These are phyloP conservation scores for Eutrema japonicum DNA, from an alignment of 345 rosid genomes.

Conservation along the genomic window DNA sequence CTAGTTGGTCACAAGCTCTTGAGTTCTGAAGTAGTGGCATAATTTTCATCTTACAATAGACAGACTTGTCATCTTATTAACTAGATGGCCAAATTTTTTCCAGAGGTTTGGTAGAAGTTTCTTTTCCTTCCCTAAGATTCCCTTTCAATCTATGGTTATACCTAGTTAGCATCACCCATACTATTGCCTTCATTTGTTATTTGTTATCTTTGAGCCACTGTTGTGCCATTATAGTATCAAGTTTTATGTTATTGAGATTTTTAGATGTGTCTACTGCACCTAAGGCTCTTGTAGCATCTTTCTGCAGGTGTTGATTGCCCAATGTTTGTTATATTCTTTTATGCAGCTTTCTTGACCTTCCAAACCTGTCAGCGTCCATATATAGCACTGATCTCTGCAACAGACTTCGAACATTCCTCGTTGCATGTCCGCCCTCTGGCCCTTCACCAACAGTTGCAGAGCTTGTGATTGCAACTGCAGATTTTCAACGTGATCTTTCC, in stretches of 20 bases:
- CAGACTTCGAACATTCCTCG: conserved; percentile 84
- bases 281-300: conserved; percentile 10
- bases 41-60: background rate
- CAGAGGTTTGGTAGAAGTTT: conserved; percentile 11
- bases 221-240: too few relatives aligned
- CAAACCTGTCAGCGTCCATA: conserved; percentile 84
- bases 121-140: conserved; percentile 6
- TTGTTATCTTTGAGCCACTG: too few relatives aligned
- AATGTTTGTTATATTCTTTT: conserved; percentile 31
- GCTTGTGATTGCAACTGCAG: conserved; percentile 92
- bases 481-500: conserved; percentile 92
- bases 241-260: too few relatives aligned
- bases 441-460: conserved; percentile 90
- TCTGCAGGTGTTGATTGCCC: conserved; percentile 32
- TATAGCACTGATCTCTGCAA: conserved; percentile 90
- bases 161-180: too few relatives aligned
- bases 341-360: conserved; percentile 91
- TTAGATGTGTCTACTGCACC: background rate
- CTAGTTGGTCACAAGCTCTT: conserved; percentile 13
- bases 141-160: too few relatives aligned
- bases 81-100: conserved; percentile 6
- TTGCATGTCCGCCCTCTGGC: conserved; percentile 95
- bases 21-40: conserved; percentile 3
- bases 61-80: conserved; percentile 6
- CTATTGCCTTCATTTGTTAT: too few relatives aligned